Conservation (phyloP, 768 basidiomycete genomes). For the Boletellus sp. region DNA sequence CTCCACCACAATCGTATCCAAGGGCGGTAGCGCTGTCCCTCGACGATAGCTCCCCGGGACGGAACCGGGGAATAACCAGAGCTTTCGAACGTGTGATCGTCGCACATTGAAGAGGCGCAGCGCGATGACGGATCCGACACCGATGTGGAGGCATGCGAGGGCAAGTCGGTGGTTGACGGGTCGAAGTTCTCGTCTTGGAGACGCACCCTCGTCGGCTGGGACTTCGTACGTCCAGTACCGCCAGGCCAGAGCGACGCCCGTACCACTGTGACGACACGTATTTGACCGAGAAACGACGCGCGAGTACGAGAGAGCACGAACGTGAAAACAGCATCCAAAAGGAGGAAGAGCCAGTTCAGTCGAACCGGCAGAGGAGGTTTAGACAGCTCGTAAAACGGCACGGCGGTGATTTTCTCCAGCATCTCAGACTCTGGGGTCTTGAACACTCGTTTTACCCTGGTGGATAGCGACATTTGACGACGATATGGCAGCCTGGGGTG, state of each 20-base stretch:
- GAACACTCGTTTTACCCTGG: slow-evolving; percentile 1
- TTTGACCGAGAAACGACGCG: neutral
- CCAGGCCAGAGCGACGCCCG: slow-evolving; percentile 28
- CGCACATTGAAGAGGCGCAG: slow-evolving; percentile 24
- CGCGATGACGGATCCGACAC: slow-evolving; percentile 28
- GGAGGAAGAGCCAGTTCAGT: slow-evolving; percentile 27
- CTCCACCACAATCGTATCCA: slow-evolving; percentile 27
- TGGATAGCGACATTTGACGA: slow-evolving; percentile 17
- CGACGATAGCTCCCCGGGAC: slow-evolving; percentile 24
- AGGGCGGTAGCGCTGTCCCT: slow-evolving; percentile 12
- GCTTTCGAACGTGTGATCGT: slow-evolving; percentile 27
- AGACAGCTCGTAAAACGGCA: slow-evolving; percentile 27
- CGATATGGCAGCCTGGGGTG: neutral
- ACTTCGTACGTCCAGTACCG: slow-evolving; percentile 25
- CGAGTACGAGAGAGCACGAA: slow-evolving; percentile 10
- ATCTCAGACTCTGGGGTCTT: slow-evolving; percentile 14
- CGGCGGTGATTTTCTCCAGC: slow-evolving; percentile 15
- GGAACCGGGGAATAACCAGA: slow-evolving; percentile 29
- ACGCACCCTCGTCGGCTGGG: slow-evolving; percentile 8
- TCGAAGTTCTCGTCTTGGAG: slow-evolving; percentile 24
- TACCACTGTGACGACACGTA: slow-evolving; percentile 11
- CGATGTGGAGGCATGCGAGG: slow-evolving; percentile 26
- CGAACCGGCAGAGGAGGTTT: slow-evolving; percentile 18
- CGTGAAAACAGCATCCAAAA: slow-evolving; percentile 31
- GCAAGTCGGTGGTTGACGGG: slow-evolving; percentile 29